Evolutionary conservation across 2,329 filamentous ascomycete species (phyloP).

Genomic region (Coccinonectria pachysandricola): DNA sequence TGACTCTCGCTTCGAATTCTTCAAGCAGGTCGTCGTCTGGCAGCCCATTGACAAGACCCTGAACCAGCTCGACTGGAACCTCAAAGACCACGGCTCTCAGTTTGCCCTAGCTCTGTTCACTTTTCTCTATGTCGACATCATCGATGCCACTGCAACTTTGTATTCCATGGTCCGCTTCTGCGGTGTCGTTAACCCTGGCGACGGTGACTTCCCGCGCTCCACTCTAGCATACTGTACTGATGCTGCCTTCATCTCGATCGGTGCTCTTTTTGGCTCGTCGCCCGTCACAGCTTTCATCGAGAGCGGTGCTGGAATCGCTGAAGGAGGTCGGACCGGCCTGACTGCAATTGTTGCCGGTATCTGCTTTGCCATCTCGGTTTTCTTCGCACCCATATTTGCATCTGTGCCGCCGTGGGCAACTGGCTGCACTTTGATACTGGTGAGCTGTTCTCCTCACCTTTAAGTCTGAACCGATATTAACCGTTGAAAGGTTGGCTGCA

Average conservation of each 20-base stretch:
- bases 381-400: slow-evolving; percentile 68
- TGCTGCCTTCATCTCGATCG: slow-evolving; percentile 60
- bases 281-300: slow-evolving; percentile 69
- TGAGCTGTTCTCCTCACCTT: slow-evolving; percentile 21
- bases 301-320: slow-evolving; percentile 64
- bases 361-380: slow-evolving; percentile 61
- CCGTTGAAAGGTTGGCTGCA: slow-evolving; percentile 49
- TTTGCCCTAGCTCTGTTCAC: slow-evolving; percentile 65
- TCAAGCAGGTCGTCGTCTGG: slow-evolving; percentile 62
- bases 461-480: background rate
- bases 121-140: slow-evolving; percentile 70
- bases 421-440: slow-evolving; percentile 60
- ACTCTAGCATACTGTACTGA: slow-evolving; percentile 70
- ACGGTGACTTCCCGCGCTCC: slow-evolving; percentile 77
- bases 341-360: slow-evolving; percentile 60
- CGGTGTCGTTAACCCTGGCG: slow-evolving; percentile 50
- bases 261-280: slow-evolving; percentile 57
- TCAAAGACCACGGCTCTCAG: slow-evolving; percentile 44
- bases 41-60: slow-evolving; percentile 57
- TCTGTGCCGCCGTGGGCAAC: slow-evolving; percentile 72
- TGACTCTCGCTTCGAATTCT: slow-evolving; percentile 57
- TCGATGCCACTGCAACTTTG: slow-evolving; percentile 66
- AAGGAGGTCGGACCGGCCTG: slow-evolving; percentile 63
- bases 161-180: slow-evolving; percentile 77
- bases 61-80: slow-evolving; percentile 55